Evolutionary conservation across 2,329 filamentous ascomycete genomes (phyloP).

Genomic region (Colletotrichum noveboracense): DNA sequence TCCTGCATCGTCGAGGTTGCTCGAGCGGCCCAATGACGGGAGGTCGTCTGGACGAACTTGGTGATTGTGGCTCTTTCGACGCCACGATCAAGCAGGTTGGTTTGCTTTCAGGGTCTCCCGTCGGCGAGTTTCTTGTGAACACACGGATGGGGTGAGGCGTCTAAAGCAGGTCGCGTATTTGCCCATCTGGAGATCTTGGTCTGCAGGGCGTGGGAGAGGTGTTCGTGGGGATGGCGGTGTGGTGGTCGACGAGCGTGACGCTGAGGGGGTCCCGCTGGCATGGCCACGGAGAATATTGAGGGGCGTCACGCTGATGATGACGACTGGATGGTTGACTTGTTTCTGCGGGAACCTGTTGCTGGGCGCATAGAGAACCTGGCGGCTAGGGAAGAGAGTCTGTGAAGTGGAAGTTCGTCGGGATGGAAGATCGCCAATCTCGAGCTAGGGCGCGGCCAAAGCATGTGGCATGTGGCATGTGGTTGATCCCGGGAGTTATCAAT

Average conservation of each 20-base stretch:
- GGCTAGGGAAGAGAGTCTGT: neutral
- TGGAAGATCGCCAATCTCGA: neutral
- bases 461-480: neutral
- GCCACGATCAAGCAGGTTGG: neutral
- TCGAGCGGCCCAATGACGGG: neutral
- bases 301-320: neutral
- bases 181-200: slow-evolving; percentile 3
- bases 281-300: neutral
- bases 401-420: neutral
- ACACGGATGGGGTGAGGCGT: slow-evolving; percentile 17
- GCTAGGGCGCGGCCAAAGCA: neutral
- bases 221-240: neutral
- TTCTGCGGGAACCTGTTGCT: neutral
- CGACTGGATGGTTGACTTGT: neutral
- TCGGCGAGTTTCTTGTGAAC: neutral
- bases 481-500: slow-evolving; percentile 22
- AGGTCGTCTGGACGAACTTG: neutral
- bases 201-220: neutral
- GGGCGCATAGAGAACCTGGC: slow-evolving; percentile 8
- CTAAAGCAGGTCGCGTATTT: slow-evolving; percentile 1
- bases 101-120: neutral
- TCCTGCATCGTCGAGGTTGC: neutral
- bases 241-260: slow-evolving; percentile 13
- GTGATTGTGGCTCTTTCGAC: neutral
- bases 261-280: neutral